Conservation (phyloP, 257 asterid species). For the Jaltomata sinuosa region DNA sequence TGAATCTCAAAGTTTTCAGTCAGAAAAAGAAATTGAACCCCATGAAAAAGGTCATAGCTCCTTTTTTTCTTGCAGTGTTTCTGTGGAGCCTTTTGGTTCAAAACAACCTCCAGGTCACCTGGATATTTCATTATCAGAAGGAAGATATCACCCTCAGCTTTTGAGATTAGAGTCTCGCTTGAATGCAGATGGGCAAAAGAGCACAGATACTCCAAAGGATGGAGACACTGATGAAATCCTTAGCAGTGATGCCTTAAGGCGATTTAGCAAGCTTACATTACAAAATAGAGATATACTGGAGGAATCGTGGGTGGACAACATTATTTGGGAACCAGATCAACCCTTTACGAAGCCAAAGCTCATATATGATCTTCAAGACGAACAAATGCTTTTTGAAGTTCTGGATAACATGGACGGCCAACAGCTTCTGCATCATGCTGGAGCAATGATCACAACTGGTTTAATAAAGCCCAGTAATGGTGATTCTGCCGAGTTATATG, state of each 20-base stretch:
- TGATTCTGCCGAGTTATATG: constrained; percentile 56
- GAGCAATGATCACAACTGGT: constrained; percentile 84
- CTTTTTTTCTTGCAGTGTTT: constrained; percentile 24
- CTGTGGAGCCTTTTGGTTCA: constrained; percentile 66
- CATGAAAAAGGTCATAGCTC: constrained; percentile 28
- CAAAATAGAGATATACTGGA: constrained; percentile 70
- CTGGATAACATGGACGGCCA: constrained; percentile 52
- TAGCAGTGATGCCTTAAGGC: constrained; percentile 45
- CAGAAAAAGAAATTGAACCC: constrained; percentile 31
- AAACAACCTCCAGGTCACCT: constrained; percentile 14
- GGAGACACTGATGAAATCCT: constrained; percentile 28
- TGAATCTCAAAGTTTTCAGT: constrained; percentile 12
- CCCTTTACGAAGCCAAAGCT: constrained; percentile 60
- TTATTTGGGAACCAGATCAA: constrained; percentile 80
- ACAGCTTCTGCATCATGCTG: constrained; percentile 74
- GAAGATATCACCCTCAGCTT: constrained; percentile 71
- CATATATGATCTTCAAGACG: constrained; percentile 89
- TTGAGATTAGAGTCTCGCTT: constrained; percentile 65
- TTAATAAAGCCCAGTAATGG: constrained; percentile 40
- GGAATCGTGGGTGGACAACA: constrained; percentile 83
- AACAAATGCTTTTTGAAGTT: constrained; percentile 95
- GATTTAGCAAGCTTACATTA: constrained; percentile 59
- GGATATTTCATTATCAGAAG: constrained; percentile 16
- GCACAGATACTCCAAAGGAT: constrained; percentile 31
- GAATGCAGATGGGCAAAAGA: constrained; percentile 24